Conservation (phyloP, 2,329 filamentous ascomycete genomes). For the Nemania diffusa region DNA sequence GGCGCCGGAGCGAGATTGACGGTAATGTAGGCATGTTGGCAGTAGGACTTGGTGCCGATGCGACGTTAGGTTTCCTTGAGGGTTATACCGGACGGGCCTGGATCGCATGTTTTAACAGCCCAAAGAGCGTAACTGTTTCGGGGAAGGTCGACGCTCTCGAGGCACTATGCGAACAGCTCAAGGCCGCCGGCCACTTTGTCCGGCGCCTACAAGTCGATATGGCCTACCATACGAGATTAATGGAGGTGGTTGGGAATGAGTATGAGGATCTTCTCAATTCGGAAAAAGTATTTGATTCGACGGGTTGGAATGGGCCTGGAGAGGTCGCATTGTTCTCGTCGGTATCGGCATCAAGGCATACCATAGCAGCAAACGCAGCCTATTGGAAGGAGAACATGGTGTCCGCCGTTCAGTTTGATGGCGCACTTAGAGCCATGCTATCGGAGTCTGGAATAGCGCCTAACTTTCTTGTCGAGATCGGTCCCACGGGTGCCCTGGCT, state of each 20-base stretch:
- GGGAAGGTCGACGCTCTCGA: conserved; percentile 27
- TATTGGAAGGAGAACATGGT: conserved; percentile 50
- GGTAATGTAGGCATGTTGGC: conserved; percentile 3
- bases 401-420: conserved; percentile 42
- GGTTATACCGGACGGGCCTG: neutral
- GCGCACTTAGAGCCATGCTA: conserved; percentile 19
- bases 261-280: conserved; percentile 30
- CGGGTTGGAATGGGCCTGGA: neutral
- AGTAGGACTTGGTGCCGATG: conserved; percentile 20
- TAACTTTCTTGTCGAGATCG: conserved; percentile 43
- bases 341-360: neutral
- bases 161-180: neutral
- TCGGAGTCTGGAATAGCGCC: conserved; percentile 2
- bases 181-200: conserved; percentile 38
- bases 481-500: conserved; percentile 38
- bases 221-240: conserved; percentile 39
- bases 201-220: conserved; percentile 40
- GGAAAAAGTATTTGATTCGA: neutral
- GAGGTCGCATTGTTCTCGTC: conserved; percentile 32
- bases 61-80: conserved; percentile 1
- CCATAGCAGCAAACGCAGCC: neutral
- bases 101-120: conserved; percentile 47
- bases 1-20: neutral
- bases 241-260: conserved; percentile 25
- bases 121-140: conserved; percentile 44